Evolutionary conservation across 1,284 basidiomycete genomes (phyloP).

Genomic region (Porogramme epimiltina): DNA sequence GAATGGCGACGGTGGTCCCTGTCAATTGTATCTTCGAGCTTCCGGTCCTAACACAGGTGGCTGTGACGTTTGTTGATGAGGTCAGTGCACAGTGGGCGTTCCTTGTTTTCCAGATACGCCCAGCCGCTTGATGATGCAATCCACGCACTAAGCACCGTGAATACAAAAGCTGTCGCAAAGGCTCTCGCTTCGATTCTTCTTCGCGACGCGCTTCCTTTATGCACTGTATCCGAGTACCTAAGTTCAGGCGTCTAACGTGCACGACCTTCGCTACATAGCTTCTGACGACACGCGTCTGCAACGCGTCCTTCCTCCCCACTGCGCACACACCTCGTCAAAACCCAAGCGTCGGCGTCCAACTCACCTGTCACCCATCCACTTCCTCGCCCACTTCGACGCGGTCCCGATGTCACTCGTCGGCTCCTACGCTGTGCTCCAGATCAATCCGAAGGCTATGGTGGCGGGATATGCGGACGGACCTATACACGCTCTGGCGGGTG

Average conservation of each 20-base stretch:
- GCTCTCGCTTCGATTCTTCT: background rate
- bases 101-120: background rate
- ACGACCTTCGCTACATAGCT: background rate
- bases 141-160: background rate
- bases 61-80: background rate
- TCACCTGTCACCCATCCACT: too few species aligned
- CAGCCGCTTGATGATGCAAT: background rate
- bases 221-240: background rate
- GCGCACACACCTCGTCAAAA: too few species aligned
- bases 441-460: constrained; percentile 13
- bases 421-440: constrained; percentile 5
- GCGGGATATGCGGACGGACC: constrained; percentile 10
- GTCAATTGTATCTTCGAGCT: background rate
- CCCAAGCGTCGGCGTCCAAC: too few species aligned
- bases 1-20: background rate
- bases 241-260: background rate
- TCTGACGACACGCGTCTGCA: constrained; percentile 5
- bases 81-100: background rate
- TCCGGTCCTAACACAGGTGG: too few species aligned
- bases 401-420: constrained; percentile 4
- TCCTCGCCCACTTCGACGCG: too few species aligned
- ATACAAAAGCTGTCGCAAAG: too few species aligned
- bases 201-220: background rate
- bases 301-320: background rate
- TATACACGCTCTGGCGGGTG: constrained; percentile 6